A percentile compares a stretch with the other conserved stretches of the same genome.
phyloP scores from a whole-genome alignment of 176 grass and related monocot species.

The Carex kokanica region DNA sequence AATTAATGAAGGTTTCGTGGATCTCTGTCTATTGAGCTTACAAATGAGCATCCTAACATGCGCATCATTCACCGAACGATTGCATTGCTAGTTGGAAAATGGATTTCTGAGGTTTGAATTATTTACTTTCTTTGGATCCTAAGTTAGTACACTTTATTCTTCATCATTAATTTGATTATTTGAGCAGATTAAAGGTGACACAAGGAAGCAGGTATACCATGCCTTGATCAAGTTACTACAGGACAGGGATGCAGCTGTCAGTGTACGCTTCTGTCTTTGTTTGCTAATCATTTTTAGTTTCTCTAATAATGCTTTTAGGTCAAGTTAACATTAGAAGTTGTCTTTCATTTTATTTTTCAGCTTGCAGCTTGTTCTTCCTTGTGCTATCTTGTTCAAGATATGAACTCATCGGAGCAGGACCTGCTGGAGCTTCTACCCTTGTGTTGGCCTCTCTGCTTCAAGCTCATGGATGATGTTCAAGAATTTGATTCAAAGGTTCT shows the following conservation, averaged over 20 bases:
- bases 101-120: constrained; percentile 88
- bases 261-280: constrained; percentile 51
- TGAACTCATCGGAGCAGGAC: constrained; percentile 88
- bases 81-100: constrained; percentile 85
- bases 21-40: constrained; percentile 81
- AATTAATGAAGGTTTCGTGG: constrained; percentile 68
- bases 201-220: constrained; percentile 71
- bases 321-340: not conserved
- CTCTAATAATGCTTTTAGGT: constrained; percentile 31
- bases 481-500: constrained; percentile 99
- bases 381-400: constrained; percentile 97
- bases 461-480: constrained; percentile 85
- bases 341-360: constrained; percentile 53
- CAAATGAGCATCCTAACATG: constrained; percentile 94
- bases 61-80: constrained; percentile 89
- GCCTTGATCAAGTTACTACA: constrained; percentile 92
- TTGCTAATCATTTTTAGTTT: constrained; percentile 25
- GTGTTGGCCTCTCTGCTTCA: constrained; percentile 96
- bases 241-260: constrained; percentile 75
- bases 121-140: constrained; percentile 33
- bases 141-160: not conserved
- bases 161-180: constrained; percentile 33
- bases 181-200: constrained; percentile 88
- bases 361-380: constrained; percentile 90
- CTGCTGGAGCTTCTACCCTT: constrained; percentile 86